These are phyloP conservation scores for Oryza australiensis DNA, from an alignment of 176 grass and related monocot genomes.

Conservation along the genomic window DNA sequence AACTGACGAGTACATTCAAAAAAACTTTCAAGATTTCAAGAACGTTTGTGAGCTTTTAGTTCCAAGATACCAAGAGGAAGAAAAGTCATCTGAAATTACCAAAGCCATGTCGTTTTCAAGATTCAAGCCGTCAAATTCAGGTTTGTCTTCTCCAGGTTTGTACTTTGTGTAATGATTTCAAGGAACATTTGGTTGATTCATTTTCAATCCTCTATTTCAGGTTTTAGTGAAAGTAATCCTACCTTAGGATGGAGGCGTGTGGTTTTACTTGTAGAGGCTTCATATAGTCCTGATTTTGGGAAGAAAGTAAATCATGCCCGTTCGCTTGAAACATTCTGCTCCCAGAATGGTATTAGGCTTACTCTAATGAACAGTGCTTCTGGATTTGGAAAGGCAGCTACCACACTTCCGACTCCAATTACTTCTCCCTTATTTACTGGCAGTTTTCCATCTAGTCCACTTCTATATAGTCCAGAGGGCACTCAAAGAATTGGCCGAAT, in stretches of 20 bases:
- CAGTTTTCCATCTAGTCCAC: slow-evolving; percentile 97
- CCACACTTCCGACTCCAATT: slow-evolving; percentile 69
- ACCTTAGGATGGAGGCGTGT: slow-evolving; percentile 92
- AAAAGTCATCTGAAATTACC: slow-evolving; percentile 56
- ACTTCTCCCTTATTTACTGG: slow-evolving; percentile 95
- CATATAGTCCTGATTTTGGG: slow-evolving; percentile 68
- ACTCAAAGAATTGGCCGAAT: slow-evolving; percentile 69
- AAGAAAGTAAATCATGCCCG: slow-evolving; percentile 74
- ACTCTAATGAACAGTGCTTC: slow-evolving; percentile 66
- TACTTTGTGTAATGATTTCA: slow-evolving; percentile 1
- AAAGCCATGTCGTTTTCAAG: slow-evolving; percentile 73
- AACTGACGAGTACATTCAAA: slow-evolving; percentile 94
- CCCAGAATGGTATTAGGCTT: slow-evolving; percentile 76
- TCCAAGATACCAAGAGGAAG: slow-evolving; percentile 73
- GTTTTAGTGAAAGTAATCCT: slow-evolving; percentile 68
- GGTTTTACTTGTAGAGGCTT: slow-evolving; percentile 92
- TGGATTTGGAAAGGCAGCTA: slow-evolving; percentile 73
- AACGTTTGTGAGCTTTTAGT: slow-evolving; percentile 82
- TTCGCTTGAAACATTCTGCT: slow-evolving; percentile 84
- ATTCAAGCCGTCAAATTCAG: slow-evolving; percentile 64
- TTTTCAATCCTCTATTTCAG: slow-evolving; percentile 39
- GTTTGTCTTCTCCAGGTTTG: slow-evolving; percentile 40
- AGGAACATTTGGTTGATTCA: slow-evolving; percentile 8
- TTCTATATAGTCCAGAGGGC: slow-evolving; percentile 93
- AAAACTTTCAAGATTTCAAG: slow-evolving; percentile 72